Evolutionary conservation across 2,329 filamentous ascomycete genomes (phyloP).

Genomic region (Clonostachys rosea): DNA sequence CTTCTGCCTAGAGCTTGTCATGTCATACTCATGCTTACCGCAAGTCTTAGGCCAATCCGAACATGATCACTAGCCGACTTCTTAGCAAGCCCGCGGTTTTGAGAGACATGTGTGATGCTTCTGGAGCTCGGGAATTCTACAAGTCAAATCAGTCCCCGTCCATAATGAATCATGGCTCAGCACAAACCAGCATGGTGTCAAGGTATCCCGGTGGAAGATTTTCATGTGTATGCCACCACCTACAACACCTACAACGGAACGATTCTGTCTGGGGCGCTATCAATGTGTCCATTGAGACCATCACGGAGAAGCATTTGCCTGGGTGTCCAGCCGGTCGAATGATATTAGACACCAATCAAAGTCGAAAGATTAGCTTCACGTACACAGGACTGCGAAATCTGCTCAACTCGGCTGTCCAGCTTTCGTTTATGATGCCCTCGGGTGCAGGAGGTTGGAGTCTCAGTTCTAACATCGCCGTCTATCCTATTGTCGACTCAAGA

Average conservation of each 20-base stretch:
- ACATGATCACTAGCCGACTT: background rate
- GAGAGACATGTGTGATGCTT: background rate
- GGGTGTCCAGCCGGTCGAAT: background rate
- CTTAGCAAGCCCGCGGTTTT: background rate
- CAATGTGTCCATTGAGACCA: background rate
- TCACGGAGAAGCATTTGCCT: background rate
- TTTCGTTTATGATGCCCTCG: background rate
- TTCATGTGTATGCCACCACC: background rate
- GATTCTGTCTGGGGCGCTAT: background rate
- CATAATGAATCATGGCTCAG: background rate
- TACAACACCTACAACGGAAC: background rate
- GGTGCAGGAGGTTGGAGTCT: background rate
- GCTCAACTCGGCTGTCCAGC: background rate
- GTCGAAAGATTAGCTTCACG: background rate
- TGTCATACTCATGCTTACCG: background rate
- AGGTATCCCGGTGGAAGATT: background rate
- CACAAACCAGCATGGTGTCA: background rate
- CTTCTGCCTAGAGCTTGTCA: no score
- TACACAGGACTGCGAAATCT: background rate
- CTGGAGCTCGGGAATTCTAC: background rate
- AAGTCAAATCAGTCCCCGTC: no score
- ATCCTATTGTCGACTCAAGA: background rate
- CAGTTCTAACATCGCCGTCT: background rate
- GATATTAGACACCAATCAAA: background rate
- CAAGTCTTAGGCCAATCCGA: background rate